A percentile compares a stretch with the other conserved stretches of the same genome.
Conservation (phyloP, 768 basidiomycete genomes). For the Lactifluus rugatus region DNA sequence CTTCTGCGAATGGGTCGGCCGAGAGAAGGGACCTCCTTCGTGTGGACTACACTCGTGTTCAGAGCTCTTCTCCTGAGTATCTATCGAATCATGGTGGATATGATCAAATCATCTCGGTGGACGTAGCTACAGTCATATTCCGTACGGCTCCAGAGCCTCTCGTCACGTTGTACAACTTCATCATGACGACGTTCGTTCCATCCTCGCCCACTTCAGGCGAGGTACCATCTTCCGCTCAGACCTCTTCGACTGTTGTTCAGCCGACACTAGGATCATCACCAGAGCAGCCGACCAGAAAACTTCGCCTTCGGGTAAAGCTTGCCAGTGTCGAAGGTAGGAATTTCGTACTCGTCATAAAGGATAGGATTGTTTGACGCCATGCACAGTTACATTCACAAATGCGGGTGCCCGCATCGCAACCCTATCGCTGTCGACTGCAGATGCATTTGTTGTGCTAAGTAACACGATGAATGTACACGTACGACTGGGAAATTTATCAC, state of each 20-base stretch:
- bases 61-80: slow-evolving; percentile 82
- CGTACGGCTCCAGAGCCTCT: slow-evolving; percentile 85
- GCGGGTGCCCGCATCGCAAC: slow-evolving; percentile 66
- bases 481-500: slow-evolving; percentile 70
- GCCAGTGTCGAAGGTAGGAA: slow-evolving; percentile 69
- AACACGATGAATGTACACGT: slow-evolving; percentile 70
- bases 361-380: not conserved
- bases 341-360: not conserved
- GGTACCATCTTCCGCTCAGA: not conserved
- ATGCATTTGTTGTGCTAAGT: slow-evolving; percentile 67
- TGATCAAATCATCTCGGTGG: slow-evolving; percentile 80
- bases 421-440: slow-evolving; percentile 80
- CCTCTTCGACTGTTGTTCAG: not conserved
- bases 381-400: slow-evolving; percentile 67
- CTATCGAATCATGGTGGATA: slow-evolving; percentile 68
- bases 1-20: slow-evolving; percentile 39
- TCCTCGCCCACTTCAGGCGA: slow-evolving; percentile 21
- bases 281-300: slow-evolving; percentile 35
- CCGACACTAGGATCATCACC: not conserved
- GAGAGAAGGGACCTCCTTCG: slow-evolving; percentile 60
- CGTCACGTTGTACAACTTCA: slow-evolving; percentile 85
- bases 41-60: slow-evolving; percentile 69
- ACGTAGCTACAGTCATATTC: slow-evolving; percentile 85
- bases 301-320: slow-evolving; percentile 73
- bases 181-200: slow-evolving; percentile 93